Conservation (phyloP, 1,284 basidiomycete genomes). For the Malassezia psittaci region DNA sequence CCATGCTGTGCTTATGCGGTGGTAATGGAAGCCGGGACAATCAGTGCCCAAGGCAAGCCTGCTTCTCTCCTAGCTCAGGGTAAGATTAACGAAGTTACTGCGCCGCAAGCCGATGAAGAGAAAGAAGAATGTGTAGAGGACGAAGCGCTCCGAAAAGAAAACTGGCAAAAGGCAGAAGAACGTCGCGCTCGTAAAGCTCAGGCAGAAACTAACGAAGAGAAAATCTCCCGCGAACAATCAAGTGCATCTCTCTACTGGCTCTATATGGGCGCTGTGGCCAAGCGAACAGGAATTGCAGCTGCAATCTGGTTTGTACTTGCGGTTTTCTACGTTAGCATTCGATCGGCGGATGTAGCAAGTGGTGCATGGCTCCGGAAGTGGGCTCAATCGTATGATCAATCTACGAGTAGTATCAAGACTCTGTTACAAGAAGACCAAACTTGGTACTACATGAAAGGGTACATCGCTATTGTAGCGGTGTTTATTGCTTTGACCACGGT, state of each 20-base stretch:
- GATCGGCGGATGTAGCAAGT: constrained; percentile 30
- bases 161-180: constrained; percentile 25
- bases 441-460: constrained; percentile 37
- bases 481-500: constrained; percentile 34
- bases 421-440: constrained; percentile 21
- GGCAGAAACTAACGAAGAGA: constrained; percentile 39
- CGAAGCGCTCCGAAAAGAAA: constrained; percentile 27
- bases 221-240: constrained; percentile 35
- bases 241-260: constrained; percentile 33
- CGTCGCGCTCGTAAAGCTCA: constrained; percentile 12
- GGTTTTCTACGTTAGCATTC: constrained; percentile 29
- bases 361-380: constrained; percentile 44
- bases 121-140: constrained; percentile 12
- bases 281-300: constrained; percentile 17
- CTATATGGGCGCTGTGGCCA: constrained; percentile 33
- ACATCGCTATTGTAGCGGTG: constrained; percentile 24
- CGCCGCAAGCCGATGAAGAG: constrained; percentile 19
- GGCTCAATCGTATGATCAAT: constrained; percentile 37
- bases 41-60: constrained; percentile 60
- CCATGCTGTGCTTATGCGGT: constrained; percentile 61
- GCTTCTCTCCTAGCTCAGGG: constrained; percentile 49
- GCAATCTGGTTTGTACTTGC: constrained; percentile 32
- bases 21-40: constrained; percentile 63
- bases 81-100: neutral
- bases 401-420: constrained; percentile 3